These are phyloP conservation scores for Nannochloropsis oceanica DNA, from an alignment of 108 stramenopile species.

Conservation along the genomic window DNA sequence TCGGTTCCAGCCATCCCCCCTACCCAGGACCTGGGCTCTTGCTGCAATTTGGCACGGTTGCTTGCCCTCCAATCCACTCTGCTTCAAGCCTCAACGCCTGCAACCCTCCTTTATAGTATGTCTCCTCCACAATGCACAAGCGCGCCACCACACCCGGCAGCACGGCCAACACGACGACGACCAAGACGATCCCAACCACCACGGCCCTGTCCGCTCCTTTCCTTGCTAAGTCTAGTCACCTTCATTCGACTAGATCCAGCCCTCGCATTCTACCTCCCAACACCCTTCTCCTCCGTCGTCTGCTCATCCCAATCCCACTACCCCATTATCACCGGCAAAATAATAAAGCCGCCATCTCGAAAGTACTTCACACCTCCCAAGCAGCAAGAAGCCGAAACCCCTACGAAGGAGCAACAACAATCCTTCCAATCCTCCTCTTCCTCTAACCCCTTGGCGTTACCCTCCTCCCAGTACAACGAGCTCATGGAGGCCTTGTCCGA, in stretches of 20 bases:
- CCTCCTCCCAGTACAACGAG: neutral
- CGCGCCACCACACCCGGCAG: too few relatives aligned
- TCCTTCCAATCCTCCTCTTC: neutral
- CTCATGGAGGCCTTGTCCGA: slow-evolving; percentile 24
- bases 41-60: too few relatives aligned
- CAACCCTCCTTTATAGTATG: too few relatives aligned
- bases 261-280: neutral
- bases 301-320: neutral
- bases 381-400: neutral
- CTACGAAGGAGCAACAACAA: neutral
- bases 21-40: too few relatives aligned
- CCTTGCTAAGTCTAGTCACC: neutral
- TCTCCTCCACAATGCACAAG: too few relatives aligned
- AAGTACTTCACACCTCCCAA: neutral
- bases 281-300: neutral
- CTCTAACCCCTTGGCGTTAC: neutral
- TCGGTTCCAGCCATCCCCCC: too few relatives aligned
- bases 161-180: too few relatives aligned
- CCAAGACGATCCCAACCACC: too few relatives aligned
- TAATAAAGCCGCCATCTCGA: neutral
- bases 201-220: neutral
- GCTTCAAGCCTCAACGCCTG: too few relatives aligned
- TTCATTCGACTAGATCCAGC: neutral
- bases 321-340: neutral
- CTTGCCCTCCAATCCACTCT: too few relatives aligned